Percentiles rank a stretch among this genome's conserved stretches.
phyloP scores from a whole-genome alignment of 192 early-diverging fungal species.

The Backusella tarrabulga region DNA sequence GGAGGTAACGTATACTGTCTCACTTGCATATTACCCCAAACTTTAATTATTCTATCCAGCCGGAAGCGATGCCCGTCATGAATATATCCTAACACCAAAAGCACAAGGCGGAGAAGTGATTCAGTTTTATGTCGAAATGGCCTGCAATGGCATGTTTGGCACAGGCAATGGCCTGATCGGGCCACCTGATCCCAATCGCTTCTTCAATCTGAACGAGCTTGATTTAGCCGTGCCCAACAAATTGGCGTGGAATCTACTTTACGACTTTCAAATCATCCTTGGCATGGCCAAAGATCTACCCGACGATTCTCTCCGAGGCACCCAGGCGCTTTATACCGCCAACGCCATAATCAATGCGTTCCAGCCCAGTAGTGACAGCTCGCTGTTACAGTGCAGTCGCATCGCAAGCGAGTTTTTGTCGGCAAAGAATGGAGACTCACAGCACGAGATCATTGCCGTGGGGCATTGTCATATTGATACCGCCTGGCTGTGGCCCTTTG shows the following conservation, averaged over 20 bases:
- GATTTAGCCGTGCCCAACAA: conserved; percentile 74
- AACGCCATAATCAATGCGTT: conserved; percentile 81
- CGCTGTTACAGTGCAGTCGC: conserved; percentile 40
- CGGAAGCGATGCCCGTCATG: conserved; percentile 49
- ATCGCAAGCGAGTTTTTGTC: conserved; percentile 67
- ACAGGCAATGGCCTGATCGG: conserved; percentile 63
- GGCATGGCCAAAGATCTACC: conserved; percentile 73
- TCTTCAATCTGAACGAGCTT: conserved; percentile 55
- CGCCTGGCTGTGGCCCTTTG: conserved; percentile 77
- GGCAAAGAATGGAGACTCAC: conserved; percentile 53
- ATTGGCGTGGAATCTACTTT: conserved; percentile 64
- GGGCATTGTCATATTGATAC: conserved; percentile 87
- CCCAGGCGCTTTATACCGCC: conserved; percentile 80
- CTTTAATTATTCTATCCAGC: neutral
- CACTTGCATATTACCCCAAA: no score
- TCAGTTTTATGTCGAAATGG: conserved; percentile 86
- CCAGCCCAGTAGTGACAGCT: conserved; percentile 46
- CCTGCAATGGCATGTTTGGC: conserved; percentile 94
- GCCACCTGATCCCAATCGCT: conserved; percentile 65
- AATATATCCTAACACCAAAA: conserved; percentile 47
- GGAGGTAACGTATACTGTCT: conserved; percentile 46
- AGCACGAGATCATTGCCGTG: conserved; percentile 80
- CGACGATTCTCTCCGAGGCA: conserved; percentile 61
- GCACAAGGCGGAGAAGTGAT: conserved; percentile 54
- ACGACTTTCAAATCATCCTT: conserved; percentile 77